Conservation (phyloP, 176 grass and related monocot genomes). For the Panicum miliaceum region DNA sequence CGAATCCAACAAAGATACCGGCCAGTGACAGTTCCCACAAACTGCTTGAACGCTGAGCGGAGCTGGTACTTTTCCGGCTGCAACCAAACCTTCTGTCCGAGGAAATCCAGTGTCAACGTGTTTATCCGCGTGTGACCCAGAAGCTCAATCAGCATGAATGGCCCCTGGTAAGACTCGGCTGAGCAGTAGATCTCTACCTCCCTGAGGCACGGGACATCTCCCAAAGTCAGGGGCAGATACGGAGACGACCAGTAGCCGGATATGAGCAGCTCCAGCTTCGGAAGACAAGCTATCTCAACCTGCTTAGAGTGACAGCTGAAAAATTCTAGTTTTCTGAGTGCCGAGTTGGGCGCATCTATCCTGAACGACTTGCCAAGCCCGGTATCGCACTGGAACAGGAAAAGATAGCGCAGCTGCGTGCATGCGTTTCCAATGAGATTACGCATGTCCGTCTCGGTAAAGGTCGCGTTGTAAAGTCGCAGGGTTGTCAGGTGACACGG, state of each 20-base stretch:
- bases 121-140: not conserved
- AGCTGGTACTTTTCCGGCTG: not conserved
- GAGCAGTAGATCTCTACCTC: not conserved
- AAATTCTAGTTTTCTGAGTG: not conserved
- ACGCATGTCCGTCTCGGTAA: not conserved
- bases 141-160: not conserved
- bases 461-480: not conserved
- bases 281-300: not conserved
- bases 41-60: not conserved
- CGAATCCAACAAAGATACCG: slow-evolving; percentile 5
- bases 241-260: not conserved
- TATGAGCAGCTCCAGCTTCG: not conserved
- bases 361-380: not conserved
- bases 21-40: not conserved
- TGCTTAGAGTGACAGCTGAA: not conserved
- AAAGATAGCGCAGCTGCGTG: not conserved
- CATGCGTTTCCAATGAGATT: not conserved
- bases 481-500: not conserved
- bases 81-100: not conserved
- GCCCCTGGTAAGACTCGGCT: not conserved
- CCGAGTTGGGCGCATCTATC: slow-evolving; percentile 10
- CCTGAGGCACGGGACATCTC: not conserved
- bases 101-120: not conserved
- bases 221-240: not conserved
- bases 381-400: slow-evolving; percentile 6